phyloP scores from a whole-genome alignment of 805 yeast species.

The Jamesozyma gamospora region DNA sequence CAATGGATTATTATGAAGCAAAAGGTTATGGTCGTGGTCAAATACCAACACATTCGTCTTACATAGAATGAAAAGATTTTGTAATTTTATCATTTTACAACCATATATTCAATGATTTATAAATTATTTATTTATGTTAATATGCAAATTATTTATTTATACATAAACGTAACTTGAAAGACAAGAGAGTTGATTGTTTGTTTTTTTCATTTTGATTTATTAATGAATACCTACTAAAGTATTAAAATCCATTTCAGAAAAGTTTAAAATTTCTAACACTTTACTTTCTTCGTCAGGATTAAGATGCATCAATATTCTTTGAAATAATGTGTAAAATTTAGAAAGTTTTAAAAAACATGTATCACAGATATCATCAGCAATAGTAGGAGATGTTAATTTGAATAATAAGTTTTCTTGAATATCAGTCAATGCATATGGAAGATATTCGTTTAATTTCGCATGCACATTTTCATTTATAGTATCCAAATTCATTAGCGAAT shows the following conservation, averaged over 20 bases:
- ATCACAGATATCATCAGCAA: slow-evolving; percentile 46
- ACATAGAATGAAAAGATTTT: neutral
- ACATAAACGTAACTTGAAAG: neutral
- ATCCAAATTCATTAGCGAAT: slow-evolving; percentile 37
- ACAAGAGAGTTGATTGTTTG: too few relatives aligned
- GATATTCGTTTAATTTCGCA: slow-evolving; percentile 30
- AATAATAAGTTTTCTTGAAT: slow-evolving; percentile 45
- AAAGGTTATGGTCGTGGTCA: slow-evolving; percentile 90
- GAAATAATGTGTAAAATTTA: slow-evolving; percentile 30
- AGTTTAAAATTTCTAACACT: slow-evolving; percentile 19
- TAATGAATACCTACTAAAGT: slow-evolving; percentile 60
- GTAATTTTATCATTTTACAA: neutral
- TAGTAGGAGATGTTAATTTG: slow-evolving; percentile 52
- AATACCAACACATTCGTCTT: slow-evolving; percentile 37
- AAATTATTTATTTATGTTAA: neutral
- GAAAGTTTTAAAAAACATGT: slow-evolving; percentile 42
- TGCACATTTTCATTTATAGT: slow-evolving; percentile 39
- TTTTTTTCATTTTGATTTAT: neutral
- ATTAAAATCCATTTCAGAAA: slow-evolving; percentile 41
- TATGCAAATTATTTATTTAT: neutral
- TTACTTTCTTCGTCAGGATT: slow-evolving; percentile 13
- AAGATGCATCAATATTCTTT: slow-evolving; percentile 28
- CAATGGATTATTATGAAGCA: slow-evolving; percentile 89
- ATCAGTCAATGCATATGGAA: slow-evolving; percentile 55
- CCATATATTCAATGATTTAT: too few relatives aligned